These are phyloP conservation scores for Teratosphaeria zuluensis DNA, from an alignment of 2,329 filamentous ascomycete species.

Conservation along the genomic window DNA sequence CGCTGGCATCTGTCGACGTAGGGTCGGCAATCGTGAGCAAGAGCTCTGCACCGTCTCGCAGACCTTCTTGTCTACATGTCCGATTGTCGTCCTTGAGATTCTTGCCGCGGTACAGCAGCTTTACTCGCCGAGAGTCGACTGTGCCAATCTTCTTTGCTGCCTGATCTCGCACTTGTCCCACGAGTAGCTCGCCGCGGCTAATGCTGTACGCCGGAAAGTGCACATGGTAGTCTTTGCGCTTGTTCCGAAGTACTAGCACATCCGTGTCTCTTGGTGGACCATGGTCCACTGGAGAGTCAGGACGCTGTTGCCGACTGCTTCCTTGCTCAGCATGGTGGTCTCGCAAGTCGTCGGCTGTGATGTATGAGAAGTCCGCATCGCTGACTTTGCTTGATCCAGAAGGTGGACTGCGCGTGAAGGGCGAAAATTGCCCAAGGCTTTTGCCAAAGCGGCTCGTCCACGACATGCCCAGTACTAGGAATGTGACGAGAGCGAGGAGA, in stretches of 20 bases:
- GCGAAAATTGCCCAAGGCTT: slow-evolving; percentile 38
- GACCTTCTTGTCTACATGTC: slow-evolving; percentile 49
- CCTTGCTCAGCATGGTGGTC: slow-evolving; percentile 15
- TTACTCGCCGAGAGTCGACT: slow-evolving; percentile 48
- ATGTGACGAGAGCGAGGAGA: slow-evolving; percentile 25
- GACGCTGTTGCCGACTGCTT: slow-evolving; percentile 24
- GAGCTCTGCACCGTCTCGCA: slow-evolving; percentile 51
- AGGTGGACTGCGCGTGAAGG: slow-evolving; percentile 36
- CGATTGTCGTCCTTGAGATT: slow-evolving; percentile 56
- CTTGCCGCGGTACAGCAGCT: slow-evolving; percentile 64
- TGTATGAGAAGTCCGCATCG: slow-evolving; percentile 72
- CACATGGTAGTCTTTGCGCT: slow-evolving; percentile 55
- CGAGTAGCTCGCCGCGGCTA: slow-evolving; percentile 59
- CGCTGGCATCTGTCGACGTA: slow-evolving; percentile 30
- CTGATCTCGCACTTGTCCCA: slow-evolving; percentile 58
- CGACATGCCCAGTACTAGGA: slow-evolving; percentile 33
- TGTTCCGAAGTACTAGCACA: slow-evolving; percentile 59
- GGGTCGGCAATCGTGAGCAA: slow-evolving; percentile 48
- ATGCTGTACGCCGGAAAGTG: slow-evolving; percentile 70
- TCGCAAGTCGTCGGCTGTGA: slow-evolving; percentile 63
- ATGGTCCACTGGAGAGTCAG: slow-evolving; percentile 33
- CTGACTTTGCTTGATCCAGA: slow-evolving; percentile 48
- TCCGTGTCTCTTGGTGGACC: slow-evolving; percentile 52
- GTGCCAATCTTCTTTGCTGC: slow-evolving; percentile 57
- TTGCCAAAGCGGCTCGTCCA: slow-evolving; percentile 38